Conservation (phyloP, 2,329 filamentous ascomycete species). For the Acephala macrosclerotiorum region DNA sequence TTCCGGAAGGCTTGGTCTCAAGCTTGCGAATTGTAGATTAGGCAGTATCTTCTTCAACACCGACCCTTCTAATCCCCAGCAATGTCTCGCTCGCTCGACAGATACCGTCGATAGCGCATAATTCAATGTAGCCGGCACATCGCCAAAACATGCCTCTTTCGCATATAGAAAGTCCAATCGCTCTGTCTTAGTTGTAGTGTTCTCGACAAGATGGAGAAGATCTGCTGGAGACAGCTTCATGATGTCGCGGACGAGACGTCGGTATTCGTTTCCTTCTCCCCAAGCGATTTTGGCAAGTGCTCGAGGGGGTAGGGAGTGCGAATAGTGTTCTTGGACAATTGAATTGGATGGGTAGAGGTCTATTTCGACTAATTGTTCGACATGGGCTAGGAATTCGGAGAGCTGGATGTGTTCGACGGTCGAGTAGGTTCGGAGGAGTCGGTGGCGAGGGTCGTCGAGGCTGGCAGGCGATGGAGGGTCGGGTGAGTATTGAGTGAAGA, state of each 20-base stretch:
- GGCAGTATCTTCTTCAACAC: conserved; percentile 11
- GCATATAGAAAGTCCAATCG: conserved; percentile 36
- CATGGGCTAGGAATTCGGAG: conserved; percentile 40
- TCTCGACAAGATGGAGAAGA: conserved; percentile 39
- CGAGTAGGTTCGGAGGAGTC: conserved; percentile 39
- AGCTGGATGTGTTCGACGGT: conserved; percentile 40
- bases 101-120: conserved; percentile 30
- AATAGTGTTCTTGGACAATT: conserved; percentile 39
- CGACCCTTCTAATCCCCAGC: conserved; percentile 21
- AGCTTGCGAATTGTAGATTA: conserved; percentile 16
- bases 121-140: conserved; percentile 41
- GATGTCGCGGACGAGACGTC: conserved; percentile 35
- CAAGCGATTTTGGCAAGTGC: conserved; percentile 40
- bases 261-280: conserved; percentile 40
- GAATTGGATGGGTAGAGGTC: conserved; percentile 43
- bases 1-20: conserved; percentile 8
- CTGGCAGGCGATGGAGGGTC: conserved; percentile 34
- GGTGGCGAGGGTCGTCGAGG: conserved; percentile 38
- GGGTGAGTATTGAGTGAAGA: conserved; percentile 40
- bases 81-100: conserved; percentile 23
- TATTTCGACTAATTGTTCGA: conserved; percentile 38
- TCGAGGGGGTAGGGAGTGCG: conserved; percentile 33
- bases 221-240: conserved; percentile 40
- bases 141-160: conserved; percentile 35
- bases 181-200: conserved; percentile 40